A percentile compares a stretch with the other conserved stretches of the same genome.
Conservation (phyloP, 441 rosid species). For the Gossypium trilobum region DNA sequence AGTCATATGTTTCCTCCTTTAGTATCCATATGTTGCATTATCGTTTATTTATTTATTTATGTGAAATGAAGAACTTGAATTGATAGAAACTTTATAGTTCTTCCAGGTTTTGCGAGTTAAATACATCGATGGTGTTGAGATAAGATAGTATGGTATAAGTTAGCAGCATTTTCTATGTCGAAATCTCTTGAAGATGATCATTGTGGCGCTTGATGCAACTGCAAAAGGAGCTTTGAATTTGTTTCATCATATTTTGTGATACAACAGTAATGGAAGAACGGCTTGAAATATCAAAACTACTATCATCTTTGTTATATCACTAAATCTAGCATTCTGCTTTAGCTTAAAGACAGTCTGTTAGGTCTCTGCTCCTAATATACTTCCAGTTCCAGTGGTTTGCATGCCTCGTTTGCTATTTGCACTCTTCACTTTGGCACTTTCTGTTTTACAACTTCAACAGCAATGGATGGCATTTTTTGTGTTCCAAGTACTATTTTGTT, state of each 20-base stretch:
- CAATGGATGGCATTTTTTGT: too few relatives aligned
- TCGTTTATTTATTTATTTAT: neutral
- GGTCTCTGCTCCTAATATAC: too few relatives aligned
- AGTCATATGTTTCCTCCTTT: neutral
- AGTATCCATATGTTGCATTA: neutral
- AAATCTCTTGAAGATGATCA: neutral
- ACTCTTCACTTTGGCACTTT: too few relatives aligned
- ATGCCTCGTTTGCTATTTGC: too few relatives aligned
- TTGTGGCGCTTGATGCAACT: neutral
- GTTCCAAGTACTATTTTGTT: too few relatives aligned
- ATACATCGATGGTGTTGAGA: neutral
- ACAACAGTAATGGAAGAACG: neutral
- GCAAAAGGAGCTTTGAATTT: neutral
- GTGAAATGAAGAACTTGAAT: neutral
- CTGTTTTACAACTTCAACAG: too few relatives aligned
- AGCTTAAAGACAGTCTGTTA: neutral
- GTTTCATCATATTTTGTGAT: neutral
- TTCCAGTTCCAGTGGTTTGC: too few relatives aligned
- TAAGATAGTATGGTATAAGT: neutral
- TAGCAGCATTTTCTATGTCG: neutral
- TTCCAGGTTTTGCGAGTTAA: neutral
- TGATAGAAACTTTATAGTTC: neutral
- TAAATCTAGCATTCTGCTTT: neutral
- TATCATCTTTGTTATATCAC: neutral
- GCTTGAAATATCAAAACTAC: neutral